A percentile compares a stretch with the other conserved stretches of the same genome.
Evolutionary conservation across 2,329 filamentous ascomycete species (phyloP).

Genomic region (Fusarium sp.): DNA sequence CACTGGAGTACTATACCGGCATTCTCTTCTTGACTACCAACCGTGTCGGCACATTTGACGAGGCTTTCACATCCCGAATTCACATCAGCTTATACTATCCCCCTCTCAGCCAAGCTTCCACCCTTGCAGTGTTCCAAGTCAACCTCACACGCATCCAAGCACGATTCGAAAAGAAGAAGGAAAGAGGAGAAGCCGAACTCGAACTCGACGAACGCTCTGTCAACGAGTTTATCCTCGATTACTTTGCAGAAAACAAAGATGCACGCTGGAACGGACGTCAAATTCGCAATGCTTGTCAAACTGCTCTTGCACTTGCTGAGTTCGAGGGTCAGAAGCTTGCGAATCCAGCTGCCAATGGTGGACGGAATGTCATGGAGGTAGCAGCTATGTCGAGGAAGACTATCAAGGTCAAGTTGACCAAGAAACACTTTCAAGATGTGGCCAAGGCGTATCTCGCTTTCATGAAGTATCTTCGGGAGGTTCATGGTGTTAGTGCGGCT

Average conservation of each 20-base stretch:
- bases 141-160: neutral
- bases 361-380: accelerated
- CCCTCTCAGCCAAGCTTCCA: neutral
- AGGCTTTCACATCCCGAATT: neutral
- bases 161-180: neutral
- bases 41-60: neutral
- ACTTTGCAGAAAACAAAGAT: neutral
- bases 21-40: neutral
- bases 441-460: neutral
- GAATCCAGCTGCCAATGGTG: accelerated
- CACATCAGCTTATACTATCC: conserved; percentile 7
- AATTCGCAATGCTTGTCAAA: neutral
- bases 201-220: neutral
- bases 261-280: neutral
- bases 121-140: accelerated
- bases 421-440: neutral
- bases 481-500: neutral
- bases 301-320: accelerated
- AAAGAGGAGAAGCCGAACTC: neutral
- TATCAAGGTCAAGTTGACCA: neutral
- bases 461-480: neutral
- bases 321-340: neutral
- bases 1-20: neutral
- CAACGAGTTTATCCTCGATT: accelerated
- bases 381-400: neutral